Base-by-base conservation (phyloP, 192 early-diverging fungal species). In the Entophlyctis luteolus region DNA sequence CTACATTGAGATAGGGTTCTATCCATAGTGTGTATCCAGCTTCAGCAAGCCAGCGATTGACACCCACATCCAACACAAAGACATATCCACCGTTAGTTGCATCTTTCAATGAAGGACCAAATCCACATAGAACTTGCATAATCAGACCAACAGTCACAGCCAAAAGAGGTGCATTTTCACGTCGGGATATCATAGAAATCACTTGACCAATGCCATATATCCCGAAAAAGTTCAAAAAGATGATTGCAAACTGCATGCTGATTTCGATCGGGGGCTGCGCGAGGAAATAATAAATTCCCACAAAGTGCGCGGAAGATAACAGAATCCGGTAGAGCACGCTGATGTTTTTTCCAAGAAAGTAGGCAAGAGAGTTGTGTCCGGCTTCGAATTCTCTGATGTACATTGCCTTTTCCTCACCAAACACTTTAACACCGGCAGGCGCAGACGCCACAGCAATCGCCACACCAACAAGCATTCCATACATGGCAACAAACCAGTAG, bases 361-460 rank as follows among this genome's bases (percentile, higher is more conserved):
- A 67, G 25, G 59, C 56, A 14, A 34, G 23, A 3, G 34, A 23
- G 55, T 33, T 45, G 65, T 82, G 81, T 3, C 81, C 81, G 2
- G 81, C 55, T 16, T 75, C 74, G 10, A 70, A 63, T 53, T 82
- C 81, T 8, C 81, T 46, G 73, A 74, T 77, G 68, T 67, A 82
- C 1, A 82, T 74, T 1, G 74, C 27, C 52, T 73, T 77, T 46
- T 82, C 81, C 47, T 75, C 71, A 22, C 69, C 37, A 76, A 82
- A 82, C 4, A 82, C 73, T 32, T 80, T 82, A 18, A 80, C 77
- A 3, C 70, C 77, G 12, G 81, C 72, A 2, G 81, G 78, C 2
- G 62, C 74, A n/a, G 69, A 54, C 18, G 77, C 75, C 4, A 81
- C 68, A 2, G 62, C 65, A 55, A 76, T 67, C 33, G 70, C 58